Evolutionary conservation across 73 alveolate genomes (phyloP).

Genomic region (Tetrahymena borealis): DNA sequence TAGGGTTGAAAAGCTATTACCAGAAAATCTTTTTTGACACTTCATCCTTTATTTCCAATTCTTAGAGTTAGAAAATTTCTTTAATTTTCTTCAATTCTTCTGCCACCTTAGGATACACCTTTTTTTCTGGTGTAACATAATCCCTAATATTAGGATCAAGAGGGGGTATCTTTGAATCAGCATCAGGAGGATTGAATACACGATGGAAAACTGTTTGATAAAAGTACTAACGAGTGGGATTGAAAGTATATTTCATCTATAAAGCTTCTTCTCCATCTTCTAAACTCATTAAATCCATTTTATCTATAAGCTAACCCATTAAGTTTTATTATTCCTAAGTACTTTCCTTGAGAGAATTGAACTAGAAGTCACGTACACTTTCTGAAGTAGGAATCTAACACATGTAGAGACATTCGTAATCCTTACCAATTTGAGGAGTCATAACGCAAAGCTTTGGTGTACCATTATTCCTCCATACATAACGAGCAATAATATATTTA

Average conservation of each 20-base stretch:
- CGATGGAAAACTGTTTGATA: slow-evolving; percentile 74
- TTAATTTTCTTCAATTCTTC: slow-evolving; percentile 57
- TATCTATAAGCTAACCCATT: slow-evolving; percentile 72
- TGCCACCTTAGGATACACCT: slow-evolving; percentile 56
- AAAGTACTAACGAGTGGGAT: slow-evolving; percentile 89
- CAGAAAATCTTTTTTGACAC: slow-evolving; percentile 70
- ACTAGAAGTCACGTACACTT: slow-evolving; percentile 88
- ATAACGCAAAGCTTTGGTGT: slow-evolving; percentile 82
- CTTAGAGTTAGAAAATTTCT: slow-evolving; percentile 76
- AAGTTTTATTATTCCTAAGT: slow-evolving; percentile 66
- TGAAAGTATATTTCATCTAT: slow-evolving; percentile 69
- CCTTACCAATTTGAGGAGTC: slow-evolving; percentile 73
- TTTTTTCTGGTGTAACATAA: slow-evolving; percentile 79
- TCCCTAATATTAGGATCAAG: slow-evolving; percentile 67
- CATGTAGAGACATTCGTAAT: slow-evolving; percentile 76
- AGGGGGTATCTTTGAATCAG: slow-evolving; percentile 55
- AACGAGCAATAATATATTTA: slow-evolving; percentile 79
- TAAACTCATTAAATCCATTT: slow-evolving; percentile 64
- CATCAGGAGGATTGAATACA: slow-evolving; percentile 65
- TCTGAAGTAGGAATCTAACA: slow-evolving; percentile 87
- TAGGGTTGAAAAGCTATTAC: slow-evolving; percentile 42
- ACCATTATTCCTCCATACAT: slow-evolving; percentile 65
- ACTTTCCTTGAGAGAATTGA: slow-evolving; percentile 70
- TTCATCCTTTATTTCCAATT: slow-evolving; percentile 60
- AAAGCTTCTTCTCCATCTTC: slow-evolving; percentile 70